phyloP scores from a whole-genome alignment of 2,329 filamentous ascomycete species.

The Trichoderma sp. region DNA sequence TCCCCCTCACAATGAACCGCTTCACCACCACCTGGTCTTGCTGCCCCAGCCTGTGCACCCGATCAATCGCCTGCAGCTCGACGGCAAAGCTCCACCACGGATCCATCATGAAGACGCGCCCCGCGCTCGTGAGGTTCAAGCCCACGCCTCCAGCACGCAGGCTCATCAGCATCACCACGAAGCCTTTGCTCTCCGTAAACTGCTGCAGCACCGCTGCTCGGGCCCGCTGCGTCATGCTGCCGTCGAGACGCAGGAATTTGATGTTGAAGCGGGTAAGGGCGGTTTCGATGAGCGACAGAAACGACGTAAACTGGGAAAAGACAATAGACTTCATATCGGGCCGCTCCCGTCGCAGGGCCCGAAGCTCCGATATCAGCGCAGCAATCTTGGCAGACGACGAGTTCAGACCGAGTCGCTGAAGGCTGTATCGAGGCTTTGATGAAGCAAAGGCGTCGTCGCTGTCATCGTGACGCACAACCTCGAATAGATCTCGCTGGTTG shows the following conservation, averaged over 20 bases:
- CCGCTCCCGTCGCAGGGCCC: constrained; percentile 65
- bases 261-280: constrained; percentile 74
- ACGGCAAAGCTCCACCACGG: constrained; percentile 99
- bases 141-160: constrained; percentile 91
- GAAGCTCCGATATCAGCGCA: constrained; percentile 74
- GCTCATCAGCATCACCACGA: constrained; percentile 78
- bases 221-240: constrained; percentile 82
- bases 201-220: constrained; percentile 75
- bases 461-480: constrained; percentile 80
- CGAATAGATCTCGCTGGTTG: constrained; percentile 82
- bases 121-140: constrained; percentile 86
- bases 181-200: constrained; percentile 64
- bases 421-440: constrained; percentile 56
- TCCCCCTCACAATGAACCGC: constrained; percentile 85
- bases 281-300: constrained; percentile 86
- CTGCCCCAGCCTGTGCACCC: constrained; percentile 96
- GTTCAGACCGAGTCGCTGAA: constrained; percentile 62
- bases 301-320: constrained; percentile 97
- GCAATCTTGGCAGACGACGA: constrained; percentile 88
- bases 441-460: constrained; percentile 48
- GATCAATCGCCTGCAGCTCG: constrained; percentile 95
- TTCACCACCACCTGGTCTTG: constrained; percentile 81
- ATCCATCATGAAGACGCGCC: constrained; percentile 97
- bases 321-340: constrained; percentile 82
- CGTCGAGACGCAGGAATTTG: constrained; percentile 83